Evolutionary conservation across 768 basidiomycete genomes (phyloP), one percentile per base, ranked within the genome.

Genomic region (Tricholoma flavovirens): DNA sequence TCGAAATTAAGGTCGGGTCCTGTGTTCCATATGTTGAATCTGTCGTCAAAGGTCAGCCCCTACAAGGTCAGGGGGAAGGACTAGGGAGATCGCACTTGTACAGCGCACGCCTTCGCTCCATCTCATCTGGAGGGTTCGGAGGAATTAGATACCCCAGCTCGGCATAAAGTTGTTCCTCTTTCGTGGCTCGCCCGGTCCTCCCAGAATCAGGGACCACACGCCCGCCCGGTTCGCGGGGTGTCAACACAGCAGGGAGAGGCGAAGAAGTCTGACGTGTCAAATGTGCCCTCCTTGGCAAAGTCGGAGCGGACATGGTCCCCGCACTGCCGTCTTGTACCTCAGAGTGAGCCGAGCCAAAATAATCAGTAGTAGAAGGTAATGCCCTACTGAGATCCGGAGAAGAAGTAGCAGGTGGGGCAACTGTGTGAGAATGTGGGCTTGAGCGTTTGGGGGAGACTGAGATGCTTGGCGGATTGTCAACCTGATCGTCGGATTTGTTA

Each of bases 1-100:
- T 97, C 94, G 66, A 98, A 97, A 67, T 96, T 95, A 59, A 83
- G 75, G 67, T 98, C 95, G 8, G 86, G 77, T 14, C 85, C 84
- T 0, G 93, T 94, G 60, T 90, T 83, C 81, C 92, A 86, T 49
- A 97, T 88, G 62, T 93, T 93, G 74, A 92, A 95, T 60, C 91
- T 90, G 59, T 55, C n/a, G 26, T 14, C n/a, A 49, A 32, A 51
- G 62, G 19, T 57, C 17, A 40, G 21, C 26, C n/a, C 24, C 29
- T 29, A 48, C 29, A 24, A 52, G 19, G 21, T 32, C 29, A 43
- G 49, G 14, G 26, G 21, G 48, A 19, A 50, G 36, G 19, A 49
- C 8, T 4, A n/a, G 2, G 21, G 24, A n/a, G n/a, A 11, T 67
- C 82, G 64, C 63, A 90, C 86, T 88, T 90, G 72, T 95, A 90